A percentile compares a stretch with the other conserved stretches of the same genome.
Conservation (phyloP, 179 eudicot genomes). For the Heliamphora pulchella region DNA sequence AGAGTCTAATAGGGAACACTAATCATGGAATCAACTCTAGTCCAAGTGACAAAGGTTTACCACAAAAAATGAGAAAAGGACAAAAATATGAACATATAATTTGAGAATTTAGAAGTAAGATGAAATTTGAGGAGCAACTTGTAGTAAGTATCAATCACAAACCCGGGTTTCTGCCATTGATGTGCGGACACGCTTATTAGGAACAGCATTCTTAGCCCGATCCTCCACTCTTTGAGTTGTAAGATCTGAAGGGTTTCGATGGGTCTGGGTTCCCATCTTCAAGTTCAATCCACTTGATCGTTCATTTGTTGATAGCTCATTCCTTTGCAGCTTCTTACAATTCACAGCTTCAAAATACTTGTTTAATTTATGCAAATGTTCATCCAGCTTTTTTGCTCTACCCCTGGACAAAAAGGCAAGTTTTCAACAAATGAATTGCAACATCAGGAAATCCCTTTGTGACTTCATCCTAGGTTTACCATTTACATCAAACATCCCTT, state of each 20-base stretch:
- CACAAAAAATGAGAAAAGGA: background rate
- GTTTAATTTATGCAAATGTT: slow-evolving; percentile 51
- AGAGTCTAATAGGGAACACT: background rate
- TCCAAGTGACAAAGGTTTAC: slow-evolving; percentile 4
- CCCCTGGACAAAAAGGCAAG: slow-evolving; percentile 33
- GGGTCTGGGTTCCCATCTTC: slow-evolving; percentile 65
- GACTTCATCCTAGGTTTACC: background rate
- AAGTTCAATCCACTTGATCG: slow-evolving; percentile 54
- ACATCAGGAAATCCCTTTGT: background rate
- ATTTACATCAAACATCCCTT: background rate
- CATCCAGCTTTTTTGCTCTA: slow-evolving; percentile 62
- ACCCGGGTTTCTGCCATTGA: slow-evolving; percentile 83
- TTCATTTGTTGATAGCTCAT: slow-evolving; percentile 39
- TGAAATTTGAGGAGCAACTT: background rate
- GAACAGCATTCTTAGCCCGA: slow-evolving; percentile 53
- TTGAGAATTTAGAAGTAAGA: background rate
- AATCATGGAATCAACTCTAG: background rate
- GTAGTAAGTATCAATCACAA: slow-evolving; percentile 20
- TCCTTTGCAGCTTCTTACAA: slow-evolving; percentile 57
- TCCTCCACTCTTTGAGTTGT: slow-evolving; percentile 59
- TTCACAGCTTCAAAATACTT: slow-evolving; percentile 44
- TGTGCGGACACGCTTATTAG: slow-evolving; percentile 78
- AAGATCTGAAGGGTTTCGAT: slow-evolving; percentile 49
- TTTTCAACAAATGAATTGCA: slow-evolving; percentile 13
- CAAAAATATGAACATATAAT: background rate